A percentile compares a stretch with the other conserved stretches of the same genome.
Conservation (phyloP, 768 basidiomycete species). For the Psilocybe tampanensis region DNA sequence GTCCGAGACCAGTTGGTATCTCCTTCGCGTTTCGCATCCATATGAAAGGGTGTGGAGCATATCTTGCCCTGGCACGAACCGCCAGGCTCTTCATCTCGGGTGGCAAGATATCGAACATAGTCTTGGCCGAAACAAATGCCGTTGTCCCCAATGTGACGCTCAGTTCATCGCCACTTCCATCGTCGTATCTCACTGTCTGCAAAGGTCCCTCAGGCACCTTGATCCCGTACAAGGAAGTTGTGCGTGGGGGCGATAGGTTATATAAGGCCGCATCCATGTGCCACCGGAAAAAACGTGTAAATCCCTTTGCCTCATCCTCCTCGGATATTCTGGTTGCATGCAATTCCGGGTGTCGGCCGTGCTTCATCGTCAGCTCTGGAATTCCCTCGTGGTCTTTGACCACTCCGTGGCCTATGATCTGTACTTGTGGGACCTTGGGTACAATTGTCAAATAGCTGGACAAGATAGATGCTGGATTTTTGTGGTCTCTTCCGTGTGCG, state of each 20-base stretch:
- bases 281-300: constrained; percentile 87
- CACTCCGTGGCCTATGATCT: constrained; percentile 86
- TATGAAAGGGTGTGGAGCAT: constrained; percentile 84
- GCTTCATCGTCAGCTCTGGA: constrained; percentile 76
- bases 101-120: constrained; percentile 81
- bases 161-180: constrained; percentile 83
- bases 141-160: constrained; percentile 84
- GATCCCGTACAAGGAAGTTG: constrained; percentile 82
- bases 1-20: constrained; percentile 76
- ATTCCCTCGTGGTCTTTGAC: constrained; percentile 84
- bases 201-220: constrained; percentile 56
- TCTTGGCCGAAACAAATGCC: constrained; percentile 76
- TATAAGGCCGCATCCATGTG: constrained; percentile 89
- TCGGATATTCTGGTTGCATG: constrained; percentile 75
- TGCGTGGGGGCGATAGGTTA: constrained; percentile 71
- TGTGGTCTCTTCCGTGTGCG: constrained; percentile 85
- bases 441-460: constrained; percentile 83
- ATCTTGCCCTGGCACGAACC: constrained; percentile 71
- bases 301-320: constrained; percentile 71
- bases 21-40: constrained; percentile 84
- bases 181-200: constrained; percentile 77
- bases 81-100: constrained; percentile 75
- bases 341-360: constrained; percentile 83
- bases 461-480: constrained; percentile 67
- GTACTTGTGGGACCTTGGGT: constrained; percentile 83